Evolutionary conservation across 371 early-diverging fungal species (phyloP).

Genomic region (Mucor piriformis): DNA sequence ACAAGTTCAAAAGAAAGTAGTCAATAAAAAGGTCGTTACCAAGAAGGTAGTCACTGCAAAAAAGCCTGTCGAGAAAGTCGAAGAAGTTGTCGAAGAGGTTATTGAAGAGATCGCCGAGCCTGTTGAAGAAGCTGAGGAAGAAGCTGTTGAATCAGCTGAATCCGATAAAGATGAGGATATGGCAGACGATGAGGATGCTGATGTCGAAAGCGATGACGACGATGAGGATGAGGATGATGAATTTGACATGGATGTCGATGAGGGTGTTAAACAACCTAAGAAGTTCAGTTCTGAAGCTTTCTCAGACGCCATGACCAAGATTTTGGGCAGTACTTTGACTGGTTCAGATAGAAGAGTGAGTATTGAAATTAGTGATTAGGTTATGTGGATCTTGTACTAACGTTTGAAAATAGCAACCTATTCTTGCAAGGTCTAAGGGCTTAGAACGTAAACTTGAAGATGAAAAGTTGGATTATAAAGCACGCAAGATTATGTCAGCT

Average conservation of each 20-base stretch:
- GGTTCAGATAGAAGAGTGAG: constrained; percentile 50
- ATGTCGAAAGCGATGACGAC: constrained; percentile 8
- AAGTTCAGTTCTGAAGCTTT: constrained; percentile 55
- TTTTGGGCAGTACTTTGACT: constrained; percentile 60
- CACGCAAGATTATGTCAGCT: constrained; percentile 64
- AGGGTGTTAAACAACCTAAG: constrained; percentile 37
- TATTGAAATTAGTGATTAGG: not conserved
- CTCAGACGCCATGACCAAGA: constrained; percentile 70
- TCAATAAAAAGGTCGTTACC: not conserved
- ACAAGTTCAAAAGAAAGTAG: constrained; percentile 7
- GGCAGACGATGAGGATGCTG: constrained; percentile 11
- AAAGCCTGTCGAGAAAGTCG: not conserved
- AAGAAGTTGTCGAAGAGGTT: constrained; percentile 1
- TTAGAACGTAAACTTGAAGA: constrained; percentile 76
- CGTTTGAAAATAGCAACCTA: constrained; percentile 57
- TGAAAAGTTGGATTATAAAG: constrained; percentile 77
- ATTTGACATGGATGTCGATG: constrained; percentile 20
- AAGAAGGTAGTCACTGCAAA: not conserved
- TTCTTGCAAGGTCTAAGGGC: constrained; percentile 74
- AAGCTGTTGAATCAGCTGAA: constrained; percentile 7
- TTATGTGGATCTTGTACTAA: not conserved
- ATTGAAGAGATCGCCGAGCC: not conserved
- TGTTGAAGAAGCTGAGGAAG: not conserved
- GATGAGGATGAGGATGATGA: constrained; percentile 23
- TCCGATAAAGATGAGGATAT: constrained; percentile 5